Evolutionary conservation across 495 filamentous ascomycete genomes (phyloP).

Genomic region (Podospora bellae-mahoneyi): DNA sequence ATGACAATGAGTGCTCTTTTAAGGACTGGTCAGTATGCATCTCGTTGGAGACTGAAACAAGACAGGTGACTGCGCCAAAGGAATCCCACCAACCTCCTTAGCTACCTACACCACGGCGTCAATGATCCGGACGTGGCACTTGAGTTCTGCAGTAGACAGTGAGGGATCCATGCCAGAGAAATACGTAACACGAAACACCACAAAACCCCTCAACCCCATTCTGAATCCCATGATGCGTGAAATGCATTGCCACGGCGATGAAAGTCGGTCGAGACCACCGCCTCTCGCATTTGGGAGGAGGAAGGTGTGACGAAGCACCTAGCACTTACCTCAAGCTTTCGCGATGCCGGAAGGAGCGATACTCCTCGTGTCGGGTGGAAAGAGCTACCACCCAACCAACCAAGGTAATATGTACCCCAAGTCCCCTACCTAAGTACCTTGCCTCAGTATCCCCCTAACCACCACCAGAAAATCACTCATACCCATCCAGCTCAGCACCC

Average conservation of each 20-base stretch:
- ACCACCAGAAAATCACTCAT: background rate
- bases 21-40: background rate
- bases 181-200: background rate
- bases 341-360: too few relatives aligned
- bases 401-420: too few relatives aligned
- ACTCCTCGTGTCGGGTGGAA: too few relatives aligned
- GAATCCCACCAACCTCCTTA: background rate
- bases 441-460: background rate
- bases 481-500: background rate
- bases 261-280: background rate
- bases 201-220: background rate
- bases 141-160: background rate
- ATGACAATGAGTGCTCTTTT: background rate
- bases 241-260: background rate
- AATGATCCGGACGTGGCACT: background rate
- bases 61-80: background rate
- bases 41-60: background rate
- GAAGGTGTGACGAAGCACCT: background rate
- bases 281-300: background rate
- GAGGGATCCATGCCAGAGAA: background rate
- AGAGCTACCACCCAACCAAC: too few relatives aligned
- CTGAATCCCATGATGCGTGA: background rate
- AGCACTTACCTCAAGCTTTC: background rate
- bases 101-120: background rate
- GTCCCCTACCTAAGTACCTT: too few relatives aligned